Evolutionary conservation across 140 eudicot genomes (phyloP).

Genomic region (Anethum foeniculum): DNA sequence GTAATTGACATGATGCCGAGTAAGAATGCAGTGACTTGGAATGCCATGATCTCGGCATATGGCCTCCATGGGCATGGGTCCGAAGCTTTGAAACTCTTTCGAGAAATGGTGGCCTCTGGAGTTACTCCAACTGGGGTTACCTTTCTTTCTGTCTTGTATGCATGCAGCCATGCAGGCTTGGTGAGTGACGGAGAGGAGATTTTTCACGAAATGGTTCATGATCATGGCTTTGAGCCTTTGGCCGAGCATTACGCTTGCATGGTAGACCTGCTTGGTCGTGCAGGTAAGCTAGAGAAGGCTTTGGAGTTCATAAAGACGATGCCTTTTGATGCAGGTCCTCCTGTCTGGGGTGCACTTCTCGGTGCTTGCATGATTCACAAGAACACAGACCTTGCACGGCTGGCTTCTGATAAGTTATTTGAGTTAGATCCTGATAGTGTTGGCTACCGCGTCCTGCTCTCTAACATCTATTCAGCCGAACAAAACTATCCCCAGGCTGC

Average conservation of each 20-base stretch:
- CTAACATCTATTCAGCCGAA: conserved; percentile 76
- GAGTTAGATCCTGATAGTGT: conserved; percentile 74
- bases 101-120: conserved; percentile 47
- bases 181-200: conserved; percentile 66
- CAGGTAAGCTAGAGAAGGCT: conserved; percentile 70
- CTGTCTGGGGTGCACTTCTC: conserved; percentile 84
- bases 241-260: conserved; percentile 89
- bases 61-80: conserved; percentile 85
- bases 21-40: conserved; percentile 83
- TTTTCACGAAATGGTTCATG: conserved; percentile 62
- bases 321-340: conserved; percentile 64
- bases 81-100: conserved; percentile 57
- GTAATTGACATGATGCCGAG: conserved; percentile 49
- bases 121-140: conserved; percentile 53
- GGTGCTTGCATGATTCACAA: conserved; percentile 90
- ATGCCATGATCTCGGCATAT: conserved; percentile 84
- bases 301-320: conserved; percentile 53
- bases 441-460: conserved; percentile 79
- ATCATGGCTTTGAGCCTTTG: conserved; percentile 56
- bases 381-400: conserved; percentile 50
- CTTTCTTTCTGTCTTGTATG: conserved; percentile 56
- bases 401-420: conserved; percentile 70
- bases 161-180: conserved; percentile 90
- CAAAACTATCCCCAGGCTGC: conserved; percentile 67
- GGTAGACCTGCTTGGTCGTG: conserved; percentile 88